phyloP scores from a whole-genome alignment of 78 protist species.

The Chrysochromulina parva region DNA sequence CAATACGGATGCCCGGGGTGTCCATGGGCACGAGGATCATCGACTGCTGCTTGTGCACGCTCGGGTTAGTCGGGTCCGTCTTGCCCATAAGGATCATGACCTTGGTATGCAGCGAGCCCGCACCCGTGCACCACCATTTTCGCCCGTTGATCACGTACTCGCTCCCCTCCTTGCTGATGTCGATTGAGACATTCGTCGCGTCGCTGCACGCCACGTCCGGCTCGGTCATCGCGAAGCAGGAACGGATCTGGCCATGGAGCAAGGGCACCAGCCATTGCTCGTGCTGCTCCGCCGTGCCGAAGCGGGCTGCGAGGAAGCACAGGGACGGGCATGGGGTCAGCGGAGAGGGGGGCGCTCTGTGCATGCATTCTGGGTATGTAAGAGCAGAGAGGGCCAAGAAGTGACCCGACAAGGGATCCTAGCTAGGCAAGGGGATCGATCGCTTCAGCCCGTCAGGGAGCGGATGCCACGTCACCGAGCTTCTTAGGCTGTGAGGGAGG shows the following conservation, averaged over 20 bases:
- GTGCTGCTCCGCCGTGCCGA: constrained; percentile 72
- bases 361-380: too few relatives aligned
- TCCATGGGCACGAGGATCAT: neutral
- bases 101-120: constrained; percentile 63
- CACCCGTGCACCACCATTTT: constrained; percentile 75
- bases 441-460: too few relatives aligned
- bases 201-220: constrained; percentile 10
- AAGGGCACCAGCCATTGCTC: neutral
- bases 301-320: neutral
- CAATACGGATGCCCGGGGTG: constrained; percentile 68
- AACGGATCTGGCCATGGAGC: constrained; percentile 53
- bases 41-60: neutral
- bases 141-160: constrained; percentile 73
- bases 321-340: too few relatives aligned
- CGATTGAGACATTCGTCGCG: constrained; percentile 67
- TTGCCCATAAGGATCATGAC: constrained; percentile 70
- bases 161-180: neutral
- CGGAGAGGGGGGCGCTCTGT: too few relatives aligned
- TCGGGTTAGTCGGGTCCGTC: neutral
- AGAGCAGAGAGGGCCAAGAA: too few relatives aligned
- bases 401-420: too few relatives aligned
- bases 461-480: too few relatives aligned
- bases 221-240: constrained; percentile 77
- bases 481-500: too few relatives aligned
- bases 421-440: too few relatives aligned